These are phyloP conservation scores for Colletotrichum tanaceti DNA, from an alignment of 2,329 filamentous ascomycete genomes.

Conservation along the genomic window DNA sequence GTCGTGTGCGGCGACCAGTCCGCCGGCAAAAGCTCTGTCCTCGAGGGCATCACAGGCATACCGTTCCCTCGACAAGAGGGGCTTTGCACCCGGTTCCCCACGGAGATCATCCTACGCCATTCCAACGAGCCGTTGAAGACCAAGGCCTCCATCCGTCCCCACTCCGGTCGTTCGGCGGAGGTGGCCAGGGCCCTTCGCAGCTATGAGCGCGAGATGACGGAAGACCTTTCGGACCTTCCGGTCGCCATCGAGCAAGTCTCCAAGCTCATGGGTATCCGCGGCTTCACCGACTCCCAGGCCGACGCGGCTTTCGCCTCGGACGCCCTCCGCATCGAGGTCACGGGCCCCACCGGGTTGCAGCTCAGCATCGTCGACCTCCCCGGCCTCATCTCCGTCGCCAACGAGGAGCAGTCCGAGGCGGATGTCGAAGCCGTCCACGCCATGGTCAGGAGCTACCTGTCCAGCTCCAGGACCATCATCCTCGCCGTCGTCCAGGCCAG, in stretches of 20 bases:
- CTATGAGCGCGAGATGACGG: conserved; percentile 32
- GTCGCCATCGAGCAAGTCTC: conserved; percentile 32
- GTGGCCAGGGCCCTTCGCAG: conserved; percentile 9
- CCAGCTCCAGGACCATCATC: conserved; percentile 56
- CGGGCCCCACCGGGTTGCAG: conserved; percentile 45
- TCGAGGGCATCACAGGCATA: conserved; percentile 67
- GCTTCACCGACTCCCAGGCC: conserved; percentile 34
- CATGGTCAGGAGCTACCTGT: conserved; percentile 56
- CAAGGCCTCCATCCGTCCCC: conserved; percentile 31
- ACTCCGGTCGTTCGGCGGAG: background rate
- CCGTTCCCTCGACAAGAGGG: conserved; percentile 64
- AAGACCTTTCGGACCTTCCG: conserved; percentile 25
- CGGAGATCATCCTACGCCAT: conserved; percentile 62
- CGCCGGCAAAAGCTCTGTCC: conserved; percentile 67
- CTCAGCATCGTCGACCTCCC: conserved; percentile 62
- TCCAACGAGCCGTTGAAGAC: background rate
- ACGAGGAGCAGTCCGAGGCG: conserved; percentile 48
- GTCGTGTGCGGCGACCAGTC: conserved; percentile 68
- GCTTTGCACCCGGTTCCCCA: conserved; percentile 67
- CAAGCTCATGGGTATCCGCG: conserved; percentile 30
- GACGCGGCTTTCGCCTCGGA: conserved; percentile 39
- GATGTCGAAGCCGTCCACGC: conserved; percentile 50
- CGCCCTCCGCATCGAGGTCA: conserved; percentile 45
- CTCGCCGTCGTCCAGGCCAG: conserved; percentile 57
- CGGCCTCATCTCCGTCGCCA: conserved; percentile 54